Conservation (phyloP, 768 basidiomycete genomes). For the Lentinula edodes region DNA sequence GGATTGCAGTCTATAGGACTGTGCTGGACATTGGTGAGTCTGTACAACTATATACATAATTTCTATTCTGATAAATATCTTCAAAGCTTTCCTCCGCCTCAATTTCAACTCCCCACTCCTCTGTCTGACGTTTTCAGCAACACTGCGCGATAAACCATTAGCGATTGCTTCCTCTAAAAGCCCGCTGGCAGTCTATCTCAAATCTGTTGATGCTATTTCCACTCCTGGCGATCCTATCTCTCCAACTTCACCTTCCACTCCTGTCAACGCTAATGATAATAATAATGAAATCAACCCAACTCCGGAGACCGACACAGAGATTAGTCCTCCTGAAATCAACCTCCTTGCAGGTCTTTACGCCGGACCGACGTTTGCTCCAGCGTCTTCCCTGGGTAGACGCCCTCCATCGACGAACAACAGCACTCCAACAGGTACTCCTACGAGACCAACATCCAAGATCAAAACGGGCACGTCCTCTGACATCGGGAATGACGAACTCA, state of each 20-base stretch:
- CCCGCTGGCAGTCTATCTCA: conserved; percentile 38
- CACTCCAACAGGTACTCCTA: conserved; percentile 20
- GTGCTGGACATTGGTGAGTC: conserved; percentile 74
- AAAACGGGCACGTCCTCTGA: conserved; percentile 8
- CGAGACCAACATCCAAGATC: conserved; percentile 26
- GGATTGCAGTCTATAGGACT: conserved; percentile 80
- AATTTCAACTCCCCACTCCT: conserved; percentile 69
- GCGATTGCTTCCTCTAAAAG: conserved; percentile 29
- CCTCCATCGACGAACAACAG: not conserved
- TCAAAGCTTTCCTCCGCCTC: conserved; percentile 68
- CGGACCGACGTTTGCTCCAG: conserved; percentile 31
- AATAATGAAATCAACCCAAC: conserved; percentile 15
- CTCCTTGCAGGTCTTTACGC: conserved; percentile 61
- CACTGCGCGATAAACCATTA: conserved; percentile 75
- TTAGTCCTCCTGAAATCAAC: conserved; percentile 48
- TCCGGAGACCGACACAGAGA: conserved; percentile 34
- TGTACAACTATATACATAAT: not conserved
- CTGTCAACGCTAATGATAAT: conserved; percentile 19
- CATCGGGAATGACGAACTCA: conserved; percentile 19
- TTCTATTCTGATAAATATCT: conserved; percentile 3
- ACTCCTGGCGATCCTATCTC: conserved; percentile 24
- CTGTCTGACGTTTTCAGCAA: conserved; percentile 80
- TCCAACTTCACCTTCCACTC: conserved; percentile 24
- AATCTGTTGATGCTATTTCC: conserved; percentile 29
- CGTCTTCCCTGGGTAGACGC: not conserved